Conservation (phyloP, 1,284 basidiomycete species). For the Microbotryum silenes-acaulis region DNA sequence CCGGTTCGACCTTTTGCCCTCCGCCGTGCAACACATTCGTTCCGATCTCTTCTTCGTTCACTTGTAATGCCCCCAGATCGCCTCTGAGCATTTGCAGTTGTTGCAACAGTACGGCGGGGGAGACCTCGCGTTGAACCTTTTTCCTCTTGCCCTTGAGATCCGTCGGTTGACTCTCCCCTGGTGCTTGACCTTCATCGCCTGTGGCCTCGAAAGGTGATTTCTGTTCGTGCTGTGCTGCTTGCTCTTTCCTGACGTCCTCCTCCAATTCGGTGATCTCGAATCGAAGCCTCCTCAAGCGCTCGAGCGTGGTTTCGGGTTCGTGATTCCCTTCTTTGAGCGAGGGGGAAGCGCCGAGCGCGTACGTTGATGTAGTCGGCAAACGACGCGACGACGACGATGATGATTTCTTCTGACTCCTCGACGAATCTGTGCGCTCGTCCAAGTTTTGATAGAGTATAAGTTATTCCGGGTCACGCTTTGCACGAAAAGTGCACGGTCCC, state of each 20-base stretch:
- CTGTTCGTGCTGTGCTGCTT: constrained; percentile 5
- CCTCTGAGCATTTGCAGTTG: constrained; percentile 30
- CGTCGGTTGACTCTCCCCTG: constrained; percentile 30
- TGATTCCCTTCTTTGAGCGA: not conserved
- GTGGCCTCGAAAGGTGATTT: constrained; percentile 1
- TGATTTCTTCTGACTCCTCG: no score
- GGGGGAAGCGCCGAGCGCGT: not conserved
- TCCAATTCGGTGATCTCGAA: constrained; percentile 47
- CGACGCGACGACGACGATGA: no score
- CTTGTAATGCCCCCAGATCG: constrained; percentile 12
- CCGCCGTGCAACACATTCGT: constrained; percentile 11
- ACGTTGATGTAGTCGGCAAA: no score
- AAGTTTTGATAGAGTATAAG: no score
- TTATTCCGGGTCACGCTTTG: no score
- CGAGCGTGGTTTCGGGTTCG: constrained; percentile 40
- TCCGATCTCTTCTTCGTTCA: not conserved
- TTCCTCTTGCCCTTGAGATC: constrained; percentile 26
- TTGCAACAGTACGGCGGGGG: constrained; percentile 31
- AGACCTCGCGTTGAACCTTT: constrained; percentile 28
- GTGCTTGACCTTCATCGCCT: constrained; percentile 22
- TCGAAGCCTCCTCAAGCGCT: constrained; percentile 43
- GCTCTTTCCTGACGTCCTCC: constrained; percentile 37
- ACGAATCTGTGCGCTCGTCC: no score
- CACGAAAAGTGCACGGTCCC: no score
- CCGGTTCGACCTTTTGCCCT: constrained; percentile 11